These are phyloP conservation scores for Basidiobolus heterosporus DNA, from an alignment of 371 early-diverging fungal species.

Conservation along the genomic window DNA sequence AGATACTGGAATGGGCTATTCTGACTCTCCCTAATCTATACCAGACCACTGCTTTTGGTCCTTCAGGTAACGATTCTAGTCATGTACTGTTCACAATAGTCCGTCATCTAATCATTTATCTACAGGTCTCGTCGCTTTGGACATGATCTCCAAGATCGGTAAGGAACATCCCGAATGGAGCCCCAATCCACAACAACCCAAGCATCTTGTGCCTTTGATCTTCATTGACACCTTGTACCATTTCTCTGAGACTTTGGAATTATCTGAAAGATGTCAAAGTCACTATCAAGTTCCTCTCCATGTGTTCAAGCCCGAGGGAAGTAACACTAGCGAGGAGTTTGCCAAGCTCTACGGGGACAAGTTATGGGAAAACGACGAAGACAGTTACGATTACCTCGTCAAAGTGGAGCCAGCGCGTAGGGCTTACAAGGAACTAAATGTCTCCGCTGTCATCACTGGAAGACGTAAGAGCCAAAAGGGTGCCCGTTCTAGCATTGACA, in stretches of 20 bases:
- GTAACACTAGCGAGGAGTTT: slow-evolving; percentile 43
- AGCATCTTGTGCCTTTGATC: slow-evolving; percentile 59
- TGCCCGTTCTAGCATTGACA: slow-evolving; percentile 52
- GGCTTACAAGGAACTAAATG: slow-evolving; percentile 58
- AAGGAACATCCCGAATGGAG: slow-evolving; percentile 9
- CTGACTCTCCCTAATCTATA: slow-evolving; percentile 58
- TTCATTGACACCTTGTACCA: slow-evolving; percentile 86
- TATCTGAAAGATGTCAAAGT: slow-evolving; percentile 41
- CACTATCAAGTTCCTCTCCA: slow-evolving; percentile 58
- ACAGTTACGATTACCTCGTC: slow-evolving; percentile 73
- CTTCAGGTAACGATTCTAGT: slow-evolving; percentile 15
- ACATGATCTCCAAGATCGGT: slow-evolving; percentile 48
- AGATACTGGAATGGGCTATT: slow-evolving; percentile 80
- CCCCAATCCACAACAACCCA: slow-evolving; percentile 1
- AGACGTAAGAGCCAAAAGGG: slow-evolving; percentile 80
- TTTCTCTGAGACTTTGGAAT: slow-evolving; percentile 73
- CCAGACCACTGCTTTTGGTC: slow-evolving; percentile 85
- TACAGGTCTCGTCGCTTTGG: slow-evolving; percentile 52
- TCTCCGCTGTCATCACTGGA: slow-evolving; percentile 71
- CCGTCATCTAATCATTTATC: not conserved
- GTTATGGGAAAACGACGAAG: slow-evolving; percentile 68
- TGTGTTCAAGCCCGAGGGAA: slow-evolving; percentile 49
- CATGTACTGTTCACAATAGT: not conserved
- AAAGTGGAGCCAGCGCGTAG: slow-evolving; percentile 87
- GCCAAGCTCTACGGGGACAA: slow-evolving; percentile 48